Conservation (phyloP, 169 alveolate species). For the Plasmodium gonderi region DNA sequence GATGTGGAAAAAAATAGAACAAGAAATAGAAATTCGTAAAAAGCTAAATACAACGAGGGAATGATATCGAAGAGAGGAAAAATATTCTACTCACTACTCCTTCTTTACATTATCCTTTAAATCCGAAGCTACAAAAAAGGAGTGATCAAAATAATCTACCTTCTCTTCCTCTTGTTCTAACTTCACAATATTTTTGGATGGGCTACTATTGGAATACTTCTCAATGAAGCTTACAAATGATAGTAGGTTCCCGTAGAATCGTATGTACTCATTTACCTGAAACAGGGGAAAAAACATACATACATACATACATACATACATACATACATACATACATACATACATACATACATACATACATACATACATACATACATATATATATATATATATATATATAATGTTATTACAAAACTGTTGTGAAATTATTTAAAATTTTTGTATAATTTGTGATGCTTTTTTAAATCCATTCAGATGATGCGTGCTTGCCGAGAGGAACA, state of each 20-base stretch:
- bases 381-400: too few species aligned
- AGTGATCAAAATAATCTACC: slow-evolving; percentile 31
- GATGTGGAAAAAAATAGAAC: too few species aligned
- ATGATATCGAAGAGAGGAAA: too few species aligned
- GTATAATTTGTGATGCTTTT: too few species aligned
- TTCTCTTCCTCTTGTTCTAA: slow-evolving; percentile 26
- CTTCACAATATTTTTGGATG: slow-evolving; percentile 38
- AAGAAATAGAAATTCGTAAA: not conserved
- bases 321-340: not conserved
- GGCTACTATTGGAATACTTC: slow-evolving; percentile 16
- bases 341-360: too few species aligned
- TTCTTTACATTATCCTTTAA: slow-evolving; percentile 25
- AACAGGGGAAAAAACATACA: not conserved
- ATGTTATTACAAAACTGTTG: too few species aligned
- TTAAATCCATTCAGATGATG: too few species aligned
- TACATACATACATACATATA: too few species aligned
- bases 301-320: not conserved
- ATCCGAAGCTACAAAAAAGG: slow-evolving; percentile 48
- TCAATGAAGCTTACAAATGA: slow-evolving; percentile 65
- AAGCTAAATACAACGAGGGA: not conserved
- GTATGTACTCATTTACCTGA: slow-evolving; percentile 59
- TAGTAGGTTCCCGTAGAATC: slow-evolving; percentile 66
- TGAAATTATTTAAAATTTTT: too few species aligned
- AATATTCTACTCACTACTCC: slow-evolving; percentile 46
- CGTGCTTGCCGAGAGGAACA: too few species aligned